Conservation (phyloP, 2,329 filamentous ascomycete species). For the Neonectria faginata region DNA sequence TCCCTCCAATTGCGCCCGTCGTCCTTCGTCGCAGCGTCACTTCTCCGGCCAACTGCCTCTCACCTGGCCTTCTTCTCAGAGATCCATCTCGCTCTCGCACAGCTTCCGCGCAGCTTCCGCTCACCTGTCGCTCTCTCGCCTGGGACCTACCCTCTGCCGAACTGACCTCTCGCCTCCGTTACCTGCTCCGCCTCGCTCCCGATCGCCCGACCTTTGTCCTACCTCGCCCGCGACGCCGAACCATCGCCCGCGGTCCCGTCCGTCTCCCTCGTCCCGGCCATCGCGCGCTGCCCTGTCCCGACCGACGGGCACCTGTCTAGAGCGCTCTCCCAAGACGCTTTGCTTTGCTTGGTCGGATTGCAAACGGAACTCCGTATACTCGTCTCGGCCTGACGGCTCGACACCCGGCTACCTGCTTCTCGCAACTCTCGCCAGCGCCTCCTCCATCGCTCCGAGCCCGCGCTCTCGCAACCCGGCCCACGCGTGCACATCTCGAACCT, state of each 20-base stretch:
- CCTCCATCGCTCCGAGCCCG: conserved; percentile 11
- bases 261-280: conserved; percentile 27
- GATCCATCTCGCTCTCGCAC: conserved; percentile 11
- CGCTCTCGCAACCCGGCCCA: conserved; percentile 15
- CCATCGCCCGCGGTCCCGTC: conserved; percentile 16
- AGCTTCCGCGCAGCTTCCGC: conserved; percentile 26
- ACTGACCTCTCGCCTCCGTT: conserved; percentile 10
- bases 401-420: conserved; percentile 24
- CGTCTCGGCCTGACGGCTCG: conserved; percentile 36
- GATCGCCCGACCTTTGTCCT: conserved; percentile 28
- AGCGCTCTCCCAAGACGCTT: background rate
- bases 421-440: conserved; percentile 26
- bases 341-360: conserved; percentile 15
- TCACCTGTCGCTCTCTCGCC: conserved; percentile 22
- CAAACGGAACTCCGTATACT: conserved; percentile 24
- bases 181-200: conserved; percentile 29
- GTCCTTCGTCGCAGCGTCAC: conserved; percentile 39
- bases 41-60: conserved; percentile 30
- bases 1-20: conserved; percentile 45
- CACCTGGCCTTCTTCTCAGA: conserved; percentile 20
- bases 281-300: conserved; percentile 12
- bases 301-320: conserved; percentile 5
- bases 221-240: conserved; percentile 25
- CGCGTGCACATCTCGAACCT: conserved; percentile 15
- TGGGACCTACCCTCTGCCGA: conserved; percentile 1